These are phyloP conservation scores for Cochlearia excelsa DNA, from an alignment of 345 rosid species.

Conservation along the genomic window DNA sequence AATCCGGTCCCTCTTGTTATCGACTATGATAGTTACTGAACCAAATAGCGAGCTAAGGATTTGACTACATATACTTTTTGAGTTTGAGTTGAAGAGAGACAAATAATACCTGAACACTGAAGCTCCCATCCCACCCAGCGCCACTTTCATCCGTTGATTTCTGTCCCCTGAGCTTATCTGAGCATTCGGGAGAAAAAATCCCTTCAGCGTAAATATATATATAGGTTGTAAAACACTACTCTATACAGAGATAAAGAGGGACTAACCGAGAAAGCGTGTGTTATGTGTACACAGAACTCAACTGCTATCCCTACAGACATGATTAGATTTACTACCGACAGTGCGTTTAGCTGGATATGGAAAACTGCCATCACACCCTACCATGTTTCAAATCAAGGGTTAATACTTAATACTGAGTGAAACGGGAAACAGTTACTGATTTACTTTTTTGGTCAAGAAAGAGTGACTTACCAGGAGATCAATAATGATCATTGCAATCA, in stretches of 20 bases:
- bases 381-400: constrained; percentile 32
- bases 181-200: constrained; percentile 3
- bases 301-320: constrained; percentile 96
- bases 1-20: no score
- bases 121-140: constrained; percentile 91
- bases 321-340: constrained; percentile 91
- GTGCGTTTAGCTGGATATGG: constrained; percentile 85
- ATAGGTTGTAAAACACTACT: background rate
- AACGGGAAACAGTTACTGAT: background rate
- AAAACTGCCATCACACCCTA: constrained; percentile 97
- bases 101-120: constrained; percentile 81
- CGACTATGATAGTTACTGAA: no score
- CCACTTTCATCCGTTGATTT: constrained; percentile 80
- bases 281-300: constrained; percentile 94
- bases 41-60: no score
- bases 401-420: constrained; percentile 8
- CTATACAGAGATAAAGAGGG: constrained; percentile 12
- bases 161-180: constrained; percentile 76
- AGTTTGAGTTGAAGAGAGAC: no score
- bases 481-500: constrained; percentile 75
- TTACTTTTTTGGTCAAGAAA: background rate
- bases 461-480: constrained; percentile 71
- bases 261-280: constrained; percentile 87
- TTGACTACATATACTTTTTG: no score
- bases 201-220: background rate